These are phyloP conservation scores for Microstroma glucosiphilum DNA, from an alignment of 1,284 basidiomycete genomes.

Conservation along the genomic window DNA sequence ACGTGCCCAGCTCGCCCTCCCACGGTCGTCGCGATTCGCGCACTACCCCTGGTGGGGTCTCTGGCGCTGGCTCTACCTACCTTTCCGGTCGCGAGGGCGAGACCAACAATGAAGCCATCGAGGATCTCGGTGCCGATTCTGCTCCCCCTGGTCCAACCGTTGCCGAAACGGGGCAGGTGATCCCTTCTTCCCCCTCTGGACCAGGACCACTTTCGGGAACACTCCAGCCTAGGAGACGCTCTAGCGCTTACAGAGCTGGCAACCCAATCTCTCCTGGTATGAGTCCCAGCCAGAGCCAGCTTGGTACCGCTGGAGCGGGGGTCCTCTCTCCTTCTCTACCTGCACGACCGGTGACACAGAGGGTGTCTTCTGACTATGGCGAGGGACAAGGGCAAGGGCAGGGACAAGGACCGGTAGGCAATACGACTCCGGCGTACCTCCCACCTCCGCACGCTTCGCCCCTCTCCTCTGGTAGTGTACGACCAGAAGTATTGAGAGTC, in stretches of 20 bases:
- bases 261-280: background rate
- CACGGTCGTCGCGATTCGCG: too few relatives aligned
- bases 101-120: background rate
- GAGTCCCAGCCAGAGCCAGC: too few relatives aligned
- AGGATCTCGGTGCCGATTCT: background rate
- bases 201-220: conserved; percentile 1
- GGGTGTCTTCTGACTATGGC: background rate
- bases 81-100: too few relatives aligned
- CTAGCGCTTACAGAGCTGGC: background rate
- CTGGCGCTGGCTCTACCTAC: too few relatives aligned
- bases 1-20: too few relatives aligned
- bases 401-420: background rate
- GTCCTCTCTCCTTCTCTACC: background rate
- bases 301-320: background rate
- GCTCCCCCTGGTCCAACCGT: background rate
- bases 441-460: background rate
- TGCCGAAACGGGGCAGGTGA: background rate
- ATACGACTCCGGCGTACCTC: background rate
- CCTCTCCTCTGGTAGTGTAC: background rate
- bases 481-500: too few relatives aligned
- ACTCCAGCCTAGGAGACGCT: background rate
- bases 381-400: background rate
- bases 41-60: too few relatives aligned
- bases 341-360: background rate
- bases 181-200: conserved; percentile 1